Evolutionary conservation across 805 yeast genomes (phyloP), one percentile per base, ranked within the genome.

Genomic region (Diddensiella transvaalensis): DNA sequence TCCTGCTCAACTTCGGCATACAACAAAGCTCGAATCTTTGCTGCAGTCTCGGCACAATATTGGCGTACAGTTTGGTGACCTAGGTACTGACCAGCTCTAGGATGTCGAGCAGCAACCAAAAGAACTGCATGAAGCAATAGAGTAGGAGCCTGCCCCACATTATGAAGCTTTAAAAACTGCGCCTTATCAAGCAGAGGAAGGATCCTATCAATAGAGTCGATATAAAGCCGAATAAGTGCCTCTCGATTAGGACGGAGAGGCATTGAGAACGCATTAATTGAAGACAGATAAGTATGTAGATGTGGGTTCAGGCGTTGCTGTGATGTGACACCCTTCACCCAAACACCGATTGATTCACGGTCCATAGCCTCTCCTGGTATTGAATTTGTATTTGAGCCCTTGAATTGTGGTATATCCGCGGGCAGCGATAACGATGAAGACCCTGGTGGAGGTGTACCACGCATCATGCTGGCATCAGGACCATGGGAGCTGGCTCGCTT

Each of bases 141-240:
- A 5, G 72, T 70, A 1, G 61, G 77, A 59, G 63, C 72, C 56
- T 60, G 65, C 51, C 60, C 69, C 46, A 52, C 61, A 47, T 51
- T 61, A 57, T 61, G 72, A 49, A 54, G 61, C 48, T 58, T 68
- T 64, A 67, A 59, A 55, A 75, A 71, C 39, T 67, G 67, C 19
- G 59, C 60, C 56, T 69, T 72, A 52, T 70, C 69, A 3, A 75
- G 56, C 22, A 75, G 55, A 2, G 79, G 78, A 42, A 74, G 61
- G 1, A 72, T 50, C 15, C 65, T 57, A 56, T 74, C 73, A 10
- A 73, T 56, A 40, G 69, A 68, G 48, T 62, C 64, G 53, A 72
- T 71, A 55, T 70, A 75, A 1, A 73, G 53, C 37, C 64, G 58
- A 35, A 70, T 65, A 33, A 74, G 59, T 1, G 62, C 69, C 13